Evolutionary conservation across 768 basidiomycete species (phyloP).

Genomic region (Trametes cinnabarina): DNA sequence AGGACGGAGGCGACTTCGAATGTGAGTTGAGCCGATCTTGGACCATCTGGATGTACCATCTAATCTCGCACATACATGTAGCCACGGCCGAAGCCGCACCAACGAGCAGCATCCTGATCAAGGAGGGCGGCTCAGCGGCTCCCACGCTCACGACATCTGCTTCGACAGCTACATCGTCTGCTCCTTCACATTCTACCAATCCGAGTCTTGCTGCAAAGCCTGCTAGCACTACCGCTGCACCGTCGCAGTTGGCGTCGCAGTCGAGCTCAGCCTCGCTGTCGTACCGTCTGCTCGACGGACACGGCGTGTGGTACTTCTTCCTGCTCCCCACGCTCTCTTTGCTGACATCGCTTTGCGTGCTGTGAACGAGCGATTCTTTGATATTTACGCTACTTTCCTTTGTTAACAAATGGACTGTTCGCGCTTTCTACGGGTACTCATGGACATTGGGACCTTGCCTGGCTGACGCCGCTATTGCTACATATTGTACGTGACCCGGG

Average conservation of each 20-base stretch:
- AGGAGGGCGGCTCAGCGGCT: background rate
- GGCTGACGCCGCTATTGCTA: background rate
- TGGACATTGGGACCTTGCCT: background rate
- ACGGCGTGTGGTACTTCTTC: background rate
- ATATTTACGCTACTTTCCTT: background rate
- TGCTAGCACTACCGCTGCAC: background rate
- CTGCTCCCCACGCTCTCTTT: slow-evolving; percentile 8
- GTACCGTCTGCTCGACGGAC: background rate
- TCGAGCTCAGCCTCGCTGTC: background rate
- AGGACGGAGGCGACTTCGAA: slow-evolving; percentile 23
- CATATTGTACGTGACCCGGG: background rate
- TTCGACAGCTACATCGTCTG: background rate
- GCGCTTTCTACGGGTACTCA: background rate
- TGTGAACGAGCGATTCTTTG: slow-evolving; percentile 3
- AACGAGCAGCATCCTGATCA: slow-evolving; percentile 10
- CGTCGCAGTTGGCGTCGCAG: background rate
- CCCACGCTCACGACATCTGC: background rate
- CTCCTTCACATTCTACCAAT: background rate
- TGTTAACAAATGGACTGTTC: background rate
- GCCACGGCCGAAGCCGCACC: slow-evolving; percentile 12
- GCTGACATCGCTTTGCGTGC: slow-evolving; percentile 11
- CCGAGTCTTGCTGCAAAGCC: background rate
- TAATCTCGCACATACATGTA: background rate
- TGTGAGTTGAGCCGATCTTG: background rate
- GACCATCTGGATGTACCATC: background rate